phyloP scores from a whole-genome alignment of 805 yeast genomes.

The Sugiyamaella marilandica region DNA sequence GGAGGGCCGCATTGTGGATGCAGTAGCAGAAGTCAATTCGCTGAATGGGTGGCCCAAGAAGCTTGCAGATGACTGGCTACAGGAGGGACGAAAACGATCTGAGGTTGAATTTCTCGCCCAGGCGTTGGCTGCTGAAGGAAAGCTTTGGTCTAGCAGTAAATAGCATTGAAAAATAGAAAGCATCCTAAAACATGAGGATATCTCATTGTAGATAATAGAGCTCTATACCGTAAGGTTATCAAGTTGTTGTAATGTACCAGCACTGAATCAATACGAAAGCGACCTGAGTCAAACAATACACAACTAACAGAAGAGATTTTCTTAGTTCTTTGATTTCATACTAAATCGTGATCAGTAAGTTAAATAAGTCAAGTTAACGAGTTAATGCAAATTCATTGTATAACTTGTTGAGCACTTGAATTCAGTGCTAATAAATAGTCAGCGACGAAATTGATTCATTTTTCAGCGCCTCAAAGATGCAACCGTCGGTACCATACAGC shows the following conservation, averaged over 20 bases:
- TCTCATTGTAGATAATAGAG: too few relatives aligned
- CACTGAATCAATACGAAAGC: too few relatives aligned
- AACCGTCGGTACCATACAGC: conserved; percentile 19
- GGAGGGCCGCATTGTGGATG: conserved; percentile 74
- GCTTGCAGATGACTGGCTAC: conserved; percentile 87
- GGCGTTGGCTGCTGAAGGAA: conserved; percentile 36
- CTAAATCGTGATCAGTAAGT: too few relatives aligned
- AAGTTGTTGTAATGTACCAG: too few relatives aligned
- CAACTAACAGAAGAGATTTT: too few relatives aligned
- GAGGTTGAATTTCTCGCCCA: conserved; percentile 80
- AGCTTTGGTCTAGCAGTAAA: conserved; percentile 9
- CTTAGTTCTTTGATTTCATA: too few relatives aligned
- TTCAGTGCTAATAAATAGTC: conserved; percentile 15
- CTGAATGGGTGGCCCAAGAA: conserved; percentile 91
- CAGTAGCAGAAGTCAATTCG: conserved; percentile 86
- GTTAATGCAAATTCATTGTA: too few relatives aligned
- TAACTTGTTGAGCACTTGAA: too few relatives aligned
- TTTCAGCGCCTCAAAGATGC: conserved; percentile 23
- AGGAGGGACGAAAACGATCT: conserved; percentile 80
- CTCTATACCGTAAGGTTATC: too few relatives aligned
- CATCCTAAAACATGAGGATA: neutral
- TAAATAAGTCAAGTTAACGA: too few relatives aligned
- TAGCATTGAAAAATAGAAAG: neutral
- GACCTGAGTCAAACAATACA: too few relatives aligned
- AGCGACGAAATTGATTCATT: conserved; percentile 18